These are phyloP conservation scores for Tricholoma saponaceum DNA, from an alignment of 768 basidiomycete species.

Conservation along the genomic window DNA sequence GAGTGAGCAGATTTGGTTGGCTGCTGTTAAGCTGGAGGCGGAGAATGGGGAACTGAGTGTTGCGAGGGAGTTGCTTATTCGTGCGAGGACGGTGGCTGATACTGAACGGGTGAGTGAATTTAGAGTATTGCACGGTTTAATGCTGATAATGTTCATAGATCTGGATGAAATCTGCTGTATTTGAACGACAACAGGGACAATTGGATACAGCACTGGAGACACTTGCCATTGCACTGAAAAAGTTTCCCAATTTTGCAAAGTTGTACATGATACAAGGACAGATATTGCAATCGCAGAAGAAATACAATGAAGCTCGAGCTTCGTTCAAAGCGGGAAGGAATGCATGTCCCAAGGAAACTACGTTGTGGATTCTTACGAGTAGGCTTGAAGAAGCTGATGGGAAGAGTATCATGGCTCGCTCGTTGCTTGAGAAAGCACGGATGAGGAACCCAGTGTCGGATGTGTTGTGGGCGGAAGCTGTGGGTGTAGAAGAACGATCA, in stretches of 20 bases:
- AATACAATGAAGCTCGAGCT: conserved; percentile 64
- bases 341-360: conserved; percentile 79
- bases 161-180: conserved; percentile 98
- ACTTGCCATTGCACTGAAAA: conserved; percentile 66
- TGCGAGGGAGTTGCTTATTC: conserved; percentile 80
- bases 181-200: conserved; percentile 87
- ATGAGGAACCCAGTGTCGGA: conserved; percentile 84
- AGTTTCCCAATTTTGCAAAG: conserved; percentile 89
- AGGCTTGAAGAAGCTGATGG: conserved; percentile 88
- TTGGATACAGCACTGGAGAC: conserved; percentile 71
- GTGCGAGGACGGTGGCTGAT: conserved; percentile 87
- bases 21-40: conserved; percentile 94
- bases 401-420: conserved; percentile 88
- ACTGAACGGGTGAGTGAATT: conserved; percentile 72
- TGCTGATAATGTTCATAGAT: conserved; percentile 49
- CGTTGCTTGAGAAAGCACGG: conserved; percentile 86
- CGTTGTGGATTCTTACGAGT: conserved; percentile 87
- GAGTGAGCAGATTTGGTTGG: conserved; percentile 96
- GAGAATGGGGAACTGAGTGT: conserved; percentile 90
- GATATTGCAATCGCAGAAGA: conserved; percentile 64
- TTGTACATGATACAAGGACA: conserved; percentile 98
- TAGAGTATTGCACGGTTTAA: background rate
- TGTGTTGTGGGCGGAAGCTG: conserved; percentile 85
- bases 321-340: conserved; percentile 84
- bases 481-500: conserved; percentile 88